Base-by-base conservation (phyloP, 2,329 filamentous ascomycete species). In the Aureobasidium namibiae region DNA sequence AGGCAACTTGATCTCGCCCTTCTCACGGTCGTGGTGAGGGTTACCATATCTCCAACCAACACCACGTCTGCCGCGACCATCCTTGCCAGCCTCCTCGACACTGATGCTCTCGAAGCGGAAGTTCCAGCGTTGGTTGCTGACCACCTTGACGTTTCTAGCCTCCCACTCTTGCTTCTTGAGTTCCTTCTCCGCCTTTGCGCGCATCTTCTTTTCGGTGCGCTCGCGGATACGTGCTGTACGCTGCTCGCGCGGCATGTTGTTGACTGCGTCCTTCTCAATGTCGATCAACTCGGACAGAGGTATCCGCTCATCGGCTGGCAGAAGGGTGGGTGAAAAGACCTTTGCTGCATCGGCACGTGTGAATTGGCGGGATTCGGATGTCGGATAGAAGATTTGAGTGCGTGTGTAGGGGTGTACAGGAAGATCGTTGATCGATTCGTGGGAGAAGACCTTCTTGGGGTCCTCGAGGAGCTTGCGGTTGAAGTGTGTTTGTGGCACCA, bases 401-500 rank as follows among this genome's bases (percentile, higher is more conserved):
- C 78, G 68, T 58, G 78, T 78, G 61, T 80, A 73, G 3, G 80
- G 75, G 68, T 85, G 82, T 68, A 85, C 70, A 21, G 80, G 80
- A 34, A 87, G 77, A 66, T 86, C 84, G 66, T 86, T 86, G 68
- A 86, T 84, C 24, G 80, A 75, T 70, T 87, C 84, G 67, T 86
- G 83, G 4, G 42, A 26, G 11, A 57, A 34, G 21, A 3, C n/a
- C 42, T 57, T 57, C 33, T 38, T 57, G 9, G 70, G 68, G 1
- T 67, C 63, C 29, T 74, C 74, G 8, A 72, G 72, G 54, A 74
- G 72, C 26, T 67, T 60, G 29, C 70, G 62, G 46, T 70, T 67
- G 61, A 79, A 74, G 4, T 75, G 75, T n/a, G 84, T 89, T 58
- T 80, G 80, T 2, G 90, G 91, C 5, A 97, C 77, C 91, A 96